Evolutionary conservation across 345 rosid species (phyloP).

Genomic region (Mercurialis annua): DNA sequence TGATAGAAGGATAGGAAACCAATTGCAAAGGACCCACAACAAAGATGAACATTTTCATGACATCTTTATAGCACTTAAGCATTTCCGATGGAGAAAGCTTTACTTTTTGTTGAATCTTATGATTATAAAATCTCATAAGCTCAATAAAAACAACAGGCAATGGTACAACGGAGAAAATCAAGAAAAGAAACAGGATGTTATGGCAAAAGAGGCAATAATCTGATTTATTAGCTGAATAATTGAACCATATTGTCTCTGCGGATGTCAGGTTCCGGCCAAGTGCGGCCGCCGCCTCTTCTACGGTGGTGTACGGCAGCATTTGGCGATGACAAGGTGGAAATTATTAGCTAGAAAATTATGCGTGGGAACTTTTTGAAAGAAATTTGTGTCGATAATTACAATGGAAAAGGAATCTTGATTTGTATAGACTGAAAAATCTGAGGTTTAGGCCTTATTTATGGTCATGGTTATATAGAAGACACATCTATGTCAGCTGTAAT

Average conservation of each 20-base stretch:
- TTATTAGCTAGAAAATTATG: slow-evolving; percentile 28
- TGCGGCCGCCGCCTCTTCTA: slow-evolving; percentile 58
- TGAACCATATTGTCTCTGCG: slow-evolving; percentile 74
- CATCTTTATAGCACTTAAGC: slow-evolving; percentile 73
- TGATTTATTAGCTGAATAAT: slow-evolving; percentile 73
- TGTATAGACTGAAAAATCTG: too few species aligned
- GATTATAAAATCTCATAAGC: slow-evolving; percentile 46
- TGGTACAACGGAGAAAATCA: slow-evolving; percentile 69
- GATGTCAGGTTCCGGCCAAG: slow-evolving; percentile 72
- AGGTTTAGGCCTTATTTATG: too few species aligned
- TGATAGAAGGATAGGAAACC: slow-evolving; percentile 69
- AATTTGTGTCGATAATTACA: not conserved
- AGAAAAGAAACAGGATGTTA: slow-evolving; percentile 65
- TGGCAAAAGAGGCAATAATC: slow-evolving; percentile 86
- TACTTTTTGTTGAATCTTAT: slow-evolving; percentile 93
- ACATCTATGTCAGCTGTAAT: too few species aligned
- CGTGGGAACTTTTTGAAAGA: slow-evolving; percentile 30
- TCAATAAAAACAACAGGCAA: slow-evolving; percentile 58
- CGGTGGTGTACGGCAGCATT: slow-evolving; percentile 71
- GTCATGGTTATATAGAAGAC: not conserved
- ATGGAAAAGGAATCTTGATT: not conserved
- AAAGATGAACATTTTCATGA: slow-evolving; percentile 60
- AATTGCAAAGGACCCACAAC: slow-evolving; percentile 90
- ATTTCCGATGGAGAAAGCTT: slow-evolving; percentile 51
- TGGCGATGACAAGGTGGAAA: slow-evolving; percentile 15